Evolutionary conservation across 2,329 filamentous ascomycete genomes (phyloP).

Genomic region (Fusarium siculi): DNA sequence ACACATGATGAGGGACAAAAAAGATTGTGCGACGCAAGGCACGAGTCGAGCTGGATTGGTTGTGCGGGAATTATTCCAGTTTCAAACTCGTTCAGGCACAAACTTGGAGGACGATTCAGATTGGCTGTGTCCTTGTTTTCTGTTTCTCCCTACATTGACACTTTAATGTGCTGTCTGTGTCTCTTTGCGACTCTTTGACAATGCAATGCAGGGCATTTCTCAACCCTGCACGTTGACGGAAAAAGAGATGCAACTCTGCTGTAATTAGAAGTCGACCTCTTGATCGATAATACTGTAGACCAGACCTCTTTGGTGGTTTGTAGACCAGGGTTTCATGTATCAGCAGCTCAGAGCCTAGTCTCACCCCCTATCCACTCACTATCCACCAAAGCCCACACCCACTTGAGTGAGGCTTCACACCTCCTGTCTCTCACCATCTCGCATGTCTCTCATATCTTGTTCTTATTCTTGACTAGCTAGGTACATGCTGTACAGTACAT

Average conservation of each 20-base stretch:
- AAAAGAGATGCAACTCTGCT: neutral
- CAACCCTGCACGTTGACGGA: conserved; percentile 18
- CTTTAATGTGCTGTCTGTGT: conserved; percentile 6
- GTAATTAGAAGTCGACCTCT: conserved; percentile 9
- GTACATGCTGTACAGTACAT: neutral
- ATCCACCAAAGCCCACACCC: conserved; percentile 18
- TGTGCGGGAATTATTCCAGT: conserved; percentile 31
- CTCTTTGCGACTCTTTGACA: conserved; percentile 1
- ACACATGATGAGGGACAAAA: conserved; percentile 1
- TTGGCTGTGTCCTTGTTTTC: neutral
- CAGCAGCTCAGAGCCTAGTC: conserved; percentile 25
- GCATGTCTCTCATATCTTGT: conserved; percentile 15
- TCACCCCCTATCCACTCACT: conserved; percentile 1
- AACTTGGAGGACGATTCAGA: neutral
- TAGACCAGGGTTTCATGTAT: conserved; percentile 32
- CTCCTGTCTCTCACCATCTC: conserved; percentile 31
- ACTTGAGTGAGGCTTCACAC: neutral
- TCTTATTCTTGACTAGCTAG: conserved; percentile 1
- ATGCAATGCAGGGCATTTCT: conserved; percentile 19
- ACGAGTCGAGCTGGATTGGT: conserved; percentile 35
- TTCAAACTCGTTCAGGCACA: conserved; percentile 9
- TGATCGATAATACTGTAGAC: neutral
- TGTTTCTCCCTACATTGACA: conserved; percentile 23
- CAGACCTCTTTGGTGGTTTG: conserved; percentile 2
- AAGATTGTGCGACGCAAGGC: conserved; percentile 25